Percentiles rank a stretch among this genome's conserved stretches.
These are phyloP conservation scores for Fusarium metavorans DNA, from an alignment of 2,329 filamentous ascomycete species.

Conservation along the genomic window DNA sequence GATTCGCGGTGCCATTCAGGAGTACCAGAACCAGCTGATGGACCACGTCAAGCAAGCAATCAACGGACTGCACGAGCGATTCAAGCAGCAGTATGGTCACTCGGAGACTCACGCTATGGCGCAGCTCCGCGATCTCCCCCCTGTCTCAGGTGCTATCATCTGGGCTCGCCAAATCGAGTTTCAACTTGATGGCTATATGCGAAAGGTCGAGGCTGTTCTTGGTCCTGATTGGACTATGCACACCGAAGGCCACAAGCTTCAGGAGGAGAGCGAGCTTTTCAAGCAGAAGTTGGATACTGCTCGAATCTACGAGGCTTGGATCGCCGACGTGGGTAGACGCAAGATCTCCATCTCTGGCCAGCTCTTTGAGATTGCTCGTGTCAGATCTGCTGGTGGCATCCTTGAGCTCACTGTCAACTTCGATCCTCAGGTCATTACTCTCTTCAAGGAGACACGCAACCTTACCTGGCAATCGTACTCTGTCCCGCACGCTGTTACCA, in stretches of 20 bases:
- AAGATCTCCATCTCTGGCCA: slow-evolving; percentile 93
- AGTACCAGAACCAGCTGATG: slow-evolving; percentile 98
- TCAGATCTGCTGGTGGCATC: slow-evolving; percentile 89
- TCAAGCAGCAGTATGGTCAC: slow-evolving; percentile 98
- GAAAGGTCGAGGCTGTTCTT: slow-evolving; percentile 98
- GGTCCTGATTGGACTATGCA: slow-evolving; percentile 96
- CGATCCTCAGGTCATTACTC: slow-evolving; percentile 93
- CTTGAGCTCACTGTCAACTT: slow-evolving; percentile 96
- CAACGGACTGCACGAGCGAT: slow-evolving; percentile 90
- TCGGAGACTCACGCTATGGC: slow-evolving; percentile 99
- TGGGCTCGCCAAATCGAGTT: slow-evolving; percentile 98
- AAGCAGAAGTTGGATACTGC: slow-evolving; percentile 95
- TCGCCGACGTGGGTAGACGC: slow-evolving; percentile 87
- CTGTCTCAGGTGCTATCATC: slow-evolving; percentile 96
- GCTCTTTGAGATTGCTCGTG: slow-evolving; percentile 88
- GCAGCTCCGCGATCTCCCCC: slow-evolving; percentile 93
- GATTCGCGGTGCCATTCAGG: slow-evolving; percentile 96
- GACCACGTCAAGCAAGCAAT: slow-evolving; percentile 99
- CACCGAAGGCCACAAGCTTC: slow-evolving; percentile 92
- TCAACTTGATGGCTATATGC: slow-evolving; percentile 96
- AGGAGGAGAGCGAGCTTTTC: slow-evolving; percentile 92
- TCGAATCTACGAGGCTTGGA: slow-evolving; percentile 95
- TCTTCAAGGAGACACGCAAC: slow-evolving; percentile 99
- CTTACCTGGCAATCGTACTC: slow-evolving; percentile 94
- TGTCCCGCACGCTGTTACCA: slow-evolving; percentile 93